Evolutionary conservation across 768 basidiomycete genomes (phyloP).

Genomic region (Paxillus rubicundulus): DNA sequence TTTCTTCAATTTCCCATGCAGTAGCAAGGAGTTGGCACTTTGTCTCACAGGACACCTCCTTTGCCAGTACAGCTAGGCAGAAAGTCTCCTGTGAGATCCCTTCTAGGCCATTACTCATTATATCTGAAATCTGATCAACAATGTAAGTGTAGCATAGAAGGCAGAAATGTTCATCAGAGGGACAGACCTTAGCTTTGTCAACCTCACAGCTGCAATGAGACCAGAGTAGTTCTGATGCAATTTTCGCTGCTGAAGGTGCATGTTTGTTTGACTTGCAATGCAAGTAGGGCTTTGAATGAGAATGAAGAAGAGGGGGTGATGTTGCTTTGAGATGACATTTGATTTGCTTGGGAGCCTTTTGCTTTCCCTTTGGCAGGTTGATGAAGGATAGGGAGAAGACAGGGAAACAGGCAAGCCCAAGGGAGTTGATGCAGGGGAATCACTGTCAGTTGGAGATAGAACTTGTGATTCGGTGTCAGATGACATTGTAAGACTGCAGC

Average conservation of each 20-base stretch:
- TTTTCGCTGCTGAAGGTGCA: not conserved
- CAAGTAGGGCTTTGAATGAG: not conserved
- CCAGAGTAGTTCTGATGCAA: not conserved
- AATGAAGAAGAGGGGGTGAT: not conserved
- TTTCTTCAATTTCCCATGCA: constrained; percentile 7
- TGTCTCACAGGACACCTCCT: not conserved
- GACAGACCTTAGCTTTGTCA: not conserved
- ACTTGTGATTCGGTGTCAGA: not conserved
- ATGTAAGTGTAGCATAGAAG: not conserved
- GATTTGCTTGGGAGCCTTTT: not conserved
- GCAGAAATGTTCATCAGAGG: not conserved
- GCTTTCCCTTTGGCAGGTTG: not conserved
- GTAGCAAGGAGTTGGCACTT: not conserved
- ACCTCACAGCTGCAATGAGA: not conserved
- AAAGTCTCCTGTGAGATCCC: not conserved
- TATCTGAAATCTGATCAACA: not conserved
- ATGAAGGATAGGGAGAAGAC: not conserved
- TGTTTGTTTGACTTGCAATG: not conserved
- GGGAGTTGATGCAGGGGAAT: not conserved
- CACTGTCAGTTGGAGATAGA: not conserved
- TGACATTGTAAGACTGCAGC: not conserved
- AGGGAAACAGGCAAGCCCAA: not conserved
- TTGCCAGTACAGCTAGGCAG: not conserved
- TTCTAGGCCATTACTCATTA: not conserved
- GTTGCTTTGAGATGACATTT: not conserved